Evolutionary conservation across 1,284 basidiomycete species (phyloP).

Genomic region (Porphyrellus sp.): DNA sequence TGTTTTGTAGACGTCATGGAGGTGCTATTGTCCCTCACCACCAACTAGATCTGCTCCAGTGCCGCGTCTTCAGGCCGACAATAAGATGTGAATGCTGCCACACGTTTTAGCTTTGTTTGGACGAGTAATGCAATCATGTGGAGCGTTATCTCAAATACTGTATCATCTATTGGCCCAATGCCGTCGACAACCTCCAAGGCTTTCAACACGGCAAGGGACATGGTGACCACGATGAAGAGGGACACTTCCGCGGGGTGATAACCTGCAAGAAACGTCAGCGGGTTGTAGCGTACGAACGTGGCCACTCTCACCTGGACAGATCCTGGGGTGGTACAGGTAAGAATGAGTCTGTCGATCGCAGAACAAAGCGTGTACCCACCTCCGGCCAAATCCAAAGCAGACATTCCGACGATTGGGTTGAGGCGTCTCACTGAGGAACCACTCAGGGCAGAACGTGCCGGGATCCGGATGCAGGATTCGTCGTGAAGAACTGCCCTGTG

Average conservation of each 20-base stretch:
- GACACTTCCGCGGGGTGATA: slow-evolving; percentile 14
- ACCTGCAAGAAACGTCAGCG: slow-evolving; percentile 2
- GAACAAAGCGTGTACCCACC: slow-evolving; percentile 5
- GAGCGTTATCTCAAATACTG: slow-evolving; percentile 6
- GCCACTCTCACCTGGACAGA: slow-evolving; percentile 19
- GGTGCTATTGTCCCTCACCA: too few species aligned
- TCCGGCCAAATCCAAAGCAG: slow-evolving; percentile 24
- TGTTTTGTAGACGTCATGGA: too few species aligned
- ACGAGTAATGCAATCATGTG: too few species aligned
- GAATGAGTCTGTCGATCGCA: too few species aligned
- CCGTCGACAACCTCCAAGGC: slow-evolving; percentile 23
- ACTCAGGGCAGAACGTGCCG: slow-evolving; percentile 23
- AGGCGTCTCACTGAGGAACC: slow-evolving; percentile 20
- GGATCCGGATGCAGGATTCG: slow-evolving; percentile 21
- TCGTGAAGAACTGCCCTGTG: too few species aligned
- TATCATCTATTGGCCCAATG: slow-evolving; percentile 11
- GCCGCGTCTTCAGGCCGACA: too few species aligned
- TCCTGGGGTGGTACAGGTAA: slow-evolving; percentile 5
- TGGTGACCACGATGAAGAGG: slow-evolving; percentile 19
- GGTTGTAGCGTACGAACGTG: background rate
- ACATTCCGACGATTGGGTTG: slow-evolving; percentile 19
- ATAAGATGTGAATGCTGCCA: too few species aligned
- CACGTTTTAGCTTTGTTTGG: too few species aligned
- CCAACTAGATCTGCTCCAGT: too few species aligned
- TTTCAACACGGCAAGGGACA: slow-evolving; percentile 22